These are phyloP conservation scores for Aegilops speltoides DNA, from an alignment of 176 grass and related monocot genomes.

Conservation along the genomic window DNA sequence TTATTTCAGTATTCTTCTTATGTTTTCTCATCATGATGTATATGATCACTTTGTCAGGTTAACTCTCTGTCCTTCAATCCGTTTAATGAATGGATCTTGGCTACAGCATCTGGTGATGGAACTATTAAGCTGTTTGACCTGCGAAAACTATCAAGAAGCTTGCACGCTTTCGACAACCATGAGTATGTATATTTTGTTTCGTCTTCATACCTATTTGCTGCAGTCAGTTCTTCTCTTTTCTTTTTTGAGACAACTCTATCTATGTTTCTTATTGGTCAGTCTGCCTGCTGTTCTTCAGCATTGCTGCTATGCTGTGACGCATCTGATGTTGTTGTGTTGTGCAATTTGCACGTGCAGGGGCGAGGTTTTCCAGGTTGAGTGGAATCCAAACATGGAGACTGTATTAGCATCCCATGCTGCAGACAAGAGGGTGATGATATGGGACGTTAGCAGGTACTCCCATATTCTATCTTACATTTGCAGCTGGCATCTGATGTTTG, in stretches of 20 bases:
- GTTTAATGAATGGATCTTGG: constrained; percentile 95
- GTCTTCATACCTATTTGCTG: not conserved
- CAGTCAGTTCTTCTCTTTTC: not conserved
- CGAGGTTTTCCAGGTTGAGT: constrained; percentile 93
- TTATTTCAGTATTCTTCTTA: not conserved
- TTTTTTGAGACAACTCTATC: not conserved
- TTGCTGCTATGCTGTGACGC: not conserved
- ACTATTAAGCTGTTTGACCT: constrained; percentile 86
- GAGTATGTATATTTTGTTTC: constrained; percentile 42
- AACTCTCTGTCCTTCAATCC: constrained; percentile 97
- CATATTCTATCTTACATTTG: not conserved
- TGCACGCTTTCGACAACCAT: constrained; percentile 81
- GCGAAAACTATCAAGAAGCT: constrained; percentile 70
- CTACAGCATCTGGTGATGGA: constrained; percentile 85
- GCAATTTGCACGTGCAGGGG: constrained; percentile 44
- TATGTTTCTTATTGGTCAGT: not conserved
- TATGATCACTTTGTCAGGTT: constrained; percentile 40
- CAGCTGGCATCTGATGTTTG: not conserved
- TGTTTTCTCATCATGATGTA: constrained; percentile 25
- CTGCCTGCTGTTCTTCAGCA: not conserved
- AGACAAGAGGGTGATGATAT: constrained; percentile 84
- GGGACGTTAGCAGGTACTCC: constrained; percentile 77
- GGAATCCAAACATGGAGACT: constrained; percentile 93
- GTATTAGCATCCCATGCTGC: constrained; percentile 76
- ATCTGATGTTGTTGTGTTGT: constrained; percentile 19